phyloP scores from a whole-genome alignment of 345 rosid genomes.

The Jatropha curcas region DNA sequence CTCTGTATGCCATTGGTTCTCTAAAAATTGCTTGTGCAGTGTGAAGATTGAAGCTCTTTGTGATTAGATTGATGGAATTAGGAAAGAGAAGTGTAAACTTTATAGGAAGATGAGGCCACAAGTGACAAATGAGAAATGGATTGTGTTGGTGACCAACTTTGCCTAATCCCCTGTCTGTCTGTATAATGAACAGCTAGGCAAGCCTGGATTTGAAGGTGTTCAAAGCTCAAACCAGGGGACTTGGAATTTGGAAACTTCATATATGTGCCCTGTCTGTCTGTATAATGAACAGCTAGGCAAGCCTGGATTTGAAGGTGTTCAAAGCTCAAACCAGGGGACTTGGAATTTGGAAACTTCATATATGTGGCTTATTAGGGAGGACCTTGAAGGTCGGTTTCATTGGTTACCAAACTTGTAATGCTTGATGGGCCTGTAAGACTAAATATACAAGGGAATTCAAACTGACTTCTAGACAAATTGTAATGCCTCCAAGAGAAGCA shows the following conservation, averaged over 20 bases:
- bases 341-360: too few relatives aligned
- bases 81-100: constrained; percentile 22
- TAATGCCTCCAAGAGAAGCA: constrained; percentile 26
- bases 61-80: constrained; percentile 23
- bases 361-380: neutral
- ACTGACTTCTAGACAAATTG: constrained; percentile 10
- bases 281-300: too few relatives aligned
- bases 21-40: constrained; percentile 16
- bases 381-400: neutral
- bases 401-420: constrained; percentile 43
- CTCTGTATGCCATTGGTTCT: constrained; percentile 35
- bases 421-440: too few relatives aligned
- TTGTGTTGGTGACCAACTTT: constrained; percentile 49
- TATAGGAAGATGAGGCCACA: constrained; percentile 27
- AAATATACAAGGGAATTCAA: neutral
- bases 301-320: too few relatives aligned
- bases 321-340: too few relatives aligned
- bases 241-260: constrained; percentile 3
- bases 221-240: neutral
- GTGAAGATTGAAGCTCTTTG: too few relatives aligned
- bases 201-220: constrained; percentile 5
- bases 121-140: constrained; percentile 22
- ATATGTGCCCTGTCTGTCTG: too few relatives aligned
- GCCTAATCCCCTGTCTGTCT: constrained; percentile 28
- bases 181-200: neutral